phyloP scores from a whole-genome alignment of 2,329 filamentous ascomycete species.

The Sclerotiophoma versabilis region DNA sequence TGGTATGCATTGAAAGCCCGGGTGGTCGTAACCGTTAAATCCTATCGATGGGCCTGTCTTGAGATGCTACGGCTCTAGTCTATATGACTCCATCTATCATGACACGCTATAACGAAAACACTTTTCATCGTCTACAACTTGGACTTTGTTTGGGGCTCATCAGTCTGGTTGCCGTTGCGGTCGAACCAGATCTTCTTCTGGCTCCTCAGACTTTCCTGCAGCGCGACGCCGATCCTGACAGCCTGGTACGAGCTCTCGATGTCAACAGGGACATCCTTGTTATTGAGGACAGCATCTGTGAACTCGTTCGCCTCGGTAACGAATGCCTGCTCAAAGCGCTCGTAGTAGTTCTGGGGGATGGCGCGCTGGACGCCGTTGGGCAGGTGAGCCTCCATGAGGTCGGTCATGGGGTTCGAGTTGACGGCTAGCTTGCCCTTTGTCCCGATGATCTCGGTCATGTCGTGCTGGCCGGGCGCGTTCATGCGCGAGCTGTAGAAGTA shows the following conservation, averaged over 20 bases:
- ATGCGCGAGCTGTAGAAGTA: constrained; percentile 70
- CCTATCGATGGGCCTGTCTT: background rate
- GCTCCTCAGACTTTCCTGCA: constrained; percentile 54
- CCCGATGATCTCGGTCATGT: constrained; percentile 72
- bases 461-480: constrained; percentile 73
- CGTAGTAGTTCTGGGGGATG: constrained; percentile 69
- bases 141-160: constrained; percentile 38
- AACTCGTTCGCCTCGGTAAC: constrained; percentile 71
- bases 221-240: constrained; percentile 64
- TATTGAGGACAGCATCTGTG: constrained; percentile 64
- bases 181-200: constrained; percentile 63
- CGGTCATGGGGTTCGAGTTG: constrained; percentile 64
- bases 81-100: constrained; percentile 4
- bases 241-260: constrained; percentile 64
- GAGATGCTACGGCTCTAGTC: constrained; percentile 1
- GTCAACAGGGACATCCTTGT: constrained; percentile 63
- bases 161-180: constrained; percentile 58
- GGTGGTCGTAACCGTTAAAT: constrained; percentile 1
- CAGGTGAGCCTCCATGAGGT: constrained; percentile 64
- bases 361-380: constrained; percentile 63
- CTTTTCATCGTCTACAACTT: constrained; percentile 41
- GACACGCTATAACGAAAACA: background rate
- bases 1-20: background rate
- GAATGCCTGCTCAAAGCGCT: constrained; percentile 68
- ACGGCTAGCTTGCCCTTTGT: constrained; percentile 69